Percentiles rank a stretch among this genome's conserved stretches.
These are phyloP conservation scores for Pulveroboletus sp. DNA, from an alignment of 768 basidiomycete species.

Conservation along the genomic window DNA sequence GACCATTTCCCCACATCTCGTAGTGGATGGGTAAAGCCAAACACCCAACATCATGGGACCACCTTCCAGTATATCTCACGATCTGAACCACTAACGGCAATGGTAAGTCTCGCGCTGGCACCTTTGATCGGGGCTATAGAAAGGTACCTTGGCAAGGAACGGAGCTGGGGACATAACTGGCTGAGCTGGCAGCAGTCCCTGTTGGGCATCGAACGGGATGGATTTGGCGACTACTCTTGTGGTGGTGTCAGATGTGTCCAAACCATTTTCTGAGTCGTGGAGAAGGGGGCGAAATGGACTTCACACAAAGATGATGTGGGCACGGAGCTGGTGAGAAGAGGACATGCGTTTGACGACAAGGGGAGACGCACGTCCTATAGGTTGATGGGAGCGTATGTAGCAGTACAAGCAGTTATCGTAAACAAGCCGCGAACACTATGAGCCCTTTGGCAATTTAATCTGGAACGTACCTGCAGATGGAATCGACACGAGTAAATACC, in stretches of 20 bases:
- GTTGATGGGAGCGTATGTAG: too few relatives aligned
- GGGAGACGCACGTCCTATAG: too few relatives aligned
- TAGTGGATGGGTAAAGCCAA: not conserved
- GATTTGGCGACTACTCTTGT: constrained; percentile 43
- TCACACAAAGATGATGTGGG: too few relatives aligned
- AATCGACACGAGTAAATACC: too few relatives aligned
- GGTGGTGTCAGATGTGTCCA: constrained; percentile 34
- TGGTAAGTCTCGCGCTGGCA: not conserved
- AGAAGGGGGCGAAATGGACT: constrained; percentile 72
- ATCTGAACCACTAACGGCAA: not conserved
- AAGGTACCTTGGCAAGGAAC: not conserved
- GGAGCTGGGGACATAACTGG: not conserved
- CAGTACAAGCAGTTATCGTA: too few relatives aligned
- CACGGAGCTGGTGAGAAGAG: too few relatives aligned
- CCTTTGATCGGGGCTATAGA: too few relatives aligned
- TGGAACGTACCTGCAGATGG: too few relatives aligned
- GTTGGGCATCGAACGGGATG: not conserved
- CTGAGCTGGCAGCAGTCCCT: not conserved
- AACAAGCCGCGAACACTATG: too few relatives aligned
- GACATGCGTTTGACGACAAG: too few relatives aligned
- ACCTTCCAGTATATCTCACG: not conserved
- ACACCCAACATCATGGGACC: not conserved
- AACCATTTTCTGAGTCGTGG: constrained; percentile 11
- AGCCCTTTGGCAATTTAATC: too few relatives aligned
- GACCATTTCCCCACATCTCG: not conserved